A percentile compares a stretch with the other conserved stretches of the same genome.
Evolutionary conservation across 768 basidiomycete genomes (phyloP).

Genomic region (Boletus sp.): DNA sequence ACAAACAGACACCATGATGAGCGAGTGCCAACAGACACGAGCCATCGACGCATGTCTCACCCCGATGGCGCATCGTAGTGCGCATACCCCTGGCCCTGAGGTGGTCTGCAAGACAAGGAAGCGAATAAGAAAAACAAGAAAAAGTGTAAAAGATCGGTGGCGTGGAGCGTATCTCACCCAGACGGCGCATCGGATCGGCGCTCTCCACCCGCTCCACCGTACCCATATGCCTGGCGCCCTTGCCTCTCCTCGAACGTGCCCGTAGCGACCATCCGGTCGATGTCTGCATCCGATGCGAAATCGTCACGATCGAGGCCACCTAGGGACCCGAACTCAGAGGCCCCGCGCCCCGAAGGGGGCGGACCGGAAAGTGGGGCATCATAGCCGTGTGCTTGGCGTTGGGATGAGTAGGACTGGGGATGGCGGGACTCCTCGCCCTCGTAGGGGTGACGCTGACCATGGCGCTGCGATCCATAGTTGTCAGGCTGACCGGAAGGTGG

Average conservation of each 20-base stretch:
- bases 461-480: too few species aligned
- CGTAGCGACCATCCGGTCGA: slow-evolving; percentile 17
- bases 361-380: slow-evolving; percentile 5
- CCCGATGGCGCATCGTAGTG: slow-evolving; percentile 13
- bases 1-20: neutral
- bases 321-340: neutral
- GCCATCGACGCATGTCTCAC: neutral
- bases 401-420: neutral
- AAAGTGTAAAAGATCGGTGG: neutral
- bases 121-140: neutral
- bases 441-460: neutral
- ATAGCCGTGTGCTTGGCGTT: neutral
- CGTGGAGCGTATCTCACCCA: slow-evolving; percentile 11
- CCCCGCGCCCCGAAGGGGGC: neutral
- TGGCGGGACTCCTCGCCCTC: neutral
- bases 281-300: slow-evolving; percentile 31
- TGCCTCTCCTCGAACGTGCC: slow-evolving; percentile 10
- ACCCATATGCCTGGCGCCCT: neutral
- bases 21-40: neutral
- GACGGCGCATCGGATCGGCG: neutral
- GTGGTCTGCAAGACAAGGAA: slow-evolving; percentile 3
- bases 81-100: slow-evolving; percentile 6
- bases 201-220: neutral
- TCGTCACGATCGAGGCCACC: slow-evolving; percentile 23
- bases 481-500: slow-evolving; percentile 13